Conservation (phyloP, 116 monocot species). For the Cymodocea nodosa region DNA sequence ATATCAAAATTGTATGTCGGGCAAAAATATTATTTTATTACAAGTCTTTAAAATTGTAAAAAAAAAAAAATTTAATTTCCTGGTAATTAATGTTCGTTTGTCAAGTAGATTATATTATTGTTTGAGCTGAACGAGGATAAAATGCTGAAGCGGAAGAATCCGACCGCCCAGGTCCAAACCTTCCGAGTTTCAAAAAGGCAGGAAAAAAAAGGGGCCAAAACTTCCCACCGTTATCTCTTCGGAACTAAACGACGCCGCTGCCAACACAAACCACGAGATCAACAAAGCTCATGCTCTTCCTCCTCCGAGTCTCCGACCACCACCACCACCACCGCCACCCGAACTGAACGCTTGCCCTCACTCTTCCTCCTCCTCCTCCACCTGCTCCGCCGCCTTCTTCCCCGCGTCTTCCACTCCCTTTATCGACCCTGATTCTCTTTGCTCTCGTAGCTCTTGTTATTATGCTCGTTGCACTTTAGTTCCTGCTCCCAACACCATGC, state of each 20-base stretch:
- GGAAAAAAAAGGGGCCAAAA: too few species aligned
- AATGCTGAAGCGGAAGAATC: background rate
- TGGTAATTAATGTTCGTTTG: too few species aligned
- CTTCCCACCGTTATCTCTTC: background rate
- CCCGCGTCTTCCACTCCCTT: background rate
- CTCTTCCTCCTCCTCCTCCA: background rate
- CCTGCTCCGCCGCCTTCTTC: background rate
- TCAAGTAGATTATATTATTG: too few species aligned
- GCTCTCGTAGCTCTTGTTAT: constrained; percentile 1
- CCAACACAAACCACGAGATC: background rate
- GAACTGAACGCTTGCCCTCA: background rate
- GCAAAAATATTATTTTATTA: too few species aligned
- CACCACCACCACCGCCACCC: background rate
- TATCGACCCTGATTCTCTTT: background rate
- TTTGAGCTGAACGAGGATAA: too few species aligned
- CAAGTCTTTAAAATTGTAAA: too few species aligned
- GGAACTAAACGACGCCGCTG: background rate
- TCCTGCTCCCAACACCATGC: constrained; percentile 26
- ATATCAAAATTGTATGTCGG: too few species aligned
- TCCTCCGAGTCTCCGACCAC: background rate
- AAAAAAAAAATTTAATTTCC: too few species aligned
- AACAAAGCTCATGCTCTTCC: background rate
- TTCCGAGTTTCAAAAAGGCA: background rate
- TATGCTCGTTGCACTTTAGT: constrained; percentile 11
- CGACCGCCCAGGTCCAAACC: constrained; percentile 2